A percentile compares a stretch with the other conserved stretches of the same genome.
These are phyloP conservation scores for Sorghum bicolor DNA, from an alignment of 176 grass and related monocot genomes.

Conservation along the genomic window Sorghum_bicolor_NCBIv3 NC_012870.2:15052501-15053000, in stretches of 20 bases:
- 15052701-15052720: neutral
- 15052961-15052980: neutral
- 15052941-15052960: neutral
- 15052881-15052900: slow-evolving; percentile 28
- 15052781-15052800: neutral
- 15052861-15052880: slow-evolving; percentile 24
- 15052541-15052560: slow-evolving; percentile 7
- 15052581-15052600: slow-evolving; percentile 91
- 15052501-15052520: neutral
- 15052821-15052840: neutral
- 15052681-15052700: slow-evolving; percentile 84
- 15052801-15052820: neutral
- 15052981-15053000: neutral
- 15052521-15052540: neutral
- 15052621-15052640: slow-evolving; percentile 58
- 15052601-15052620: slow-evolving; percentile 59
- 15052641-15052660: slow-evolving; percentile 96
- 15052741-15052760: neutral
- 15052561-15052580: slow-evolving; percentile 91
- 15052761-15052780: neutral
- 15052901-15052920: slow-evolving; percentile 42
- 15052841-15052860: slow-evolving; percentile 14
- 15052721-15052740: neutral
- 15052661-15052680: slow-evolving; percentile 94
- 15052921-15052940: slow-evolving; percentile 29